Evolutionary conservation across 2,329 filamentous ascomycete species (phyloP).

Genomic region (Aspergillus jensenii): DNA sequence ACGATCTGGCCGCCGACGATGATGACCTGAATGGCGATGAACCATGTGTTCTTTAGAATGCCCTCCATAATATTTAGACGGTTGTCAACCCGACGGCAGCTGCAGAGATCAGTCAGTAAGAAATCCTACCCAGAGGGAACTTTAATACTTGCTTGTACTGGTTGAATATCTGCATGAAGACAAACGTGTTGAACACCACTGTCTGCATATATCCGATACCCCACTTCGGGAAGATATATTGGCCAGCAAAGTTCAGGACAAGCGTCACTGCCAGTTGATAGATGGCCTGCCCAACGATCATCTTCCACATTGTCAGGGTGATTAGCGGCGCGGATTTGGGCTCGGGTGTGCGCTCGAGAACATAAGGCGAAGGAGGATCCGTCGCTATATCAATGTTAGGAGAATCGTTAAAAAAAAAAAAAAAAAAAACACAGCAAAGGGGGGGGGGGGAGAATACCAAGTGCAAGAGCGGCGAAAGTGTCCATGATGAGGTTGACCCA

Average conservation of each 20-base stretch:
- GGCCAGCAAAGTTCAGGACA: conserved; percentile 47
- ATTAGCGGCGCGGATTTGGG: conserved; percentile 48
- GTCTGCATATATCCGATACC: conserved; percentile 30
- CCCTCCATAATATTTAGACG: conserved; percentile 47
- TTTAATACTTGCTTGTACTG: conserved; percentile 39
- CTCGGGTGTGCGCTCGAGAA: conserved; percentile 56
- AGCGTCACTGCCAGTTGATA: conserved; percentile 45
- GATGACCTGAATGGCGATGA: conserved; percentile 62
- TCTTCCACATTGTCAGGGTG: conserved; percentile 48
- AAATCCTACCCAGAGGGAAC: not conserved
- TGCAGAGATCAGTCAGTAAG: not conserved
- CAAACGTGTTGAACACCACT: conserved; percentile 46
- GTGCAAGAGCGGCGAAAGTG: conserved; percentile 64
- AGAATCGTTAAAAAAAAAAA: no score
- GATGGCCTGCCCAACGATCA: conserved; percentile 46
- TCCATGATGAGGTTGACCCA: conserved; percentile 73
- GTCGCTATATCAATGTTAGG: conserved; percentile 45
- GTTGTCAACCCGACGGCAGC: conserved; percentile 44
- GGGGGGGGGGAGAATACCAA: conserved; percentile 34
- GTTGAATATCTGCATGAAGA: conserved; percentile 52
- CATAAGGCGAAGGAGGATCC: conserved; percentile 58
- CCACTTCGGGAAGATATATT: conserved; percentile 25
- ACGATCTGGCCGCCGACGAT: conserved; percentile 70
- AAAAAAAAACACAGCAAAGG: no score
- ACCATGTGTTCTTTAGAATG: conserved; percentile 44